Evolutionary conservation across 495 filamentous ascomycete species (phyloP).

Genomic region (Endocarpon pusillum): DNA sequence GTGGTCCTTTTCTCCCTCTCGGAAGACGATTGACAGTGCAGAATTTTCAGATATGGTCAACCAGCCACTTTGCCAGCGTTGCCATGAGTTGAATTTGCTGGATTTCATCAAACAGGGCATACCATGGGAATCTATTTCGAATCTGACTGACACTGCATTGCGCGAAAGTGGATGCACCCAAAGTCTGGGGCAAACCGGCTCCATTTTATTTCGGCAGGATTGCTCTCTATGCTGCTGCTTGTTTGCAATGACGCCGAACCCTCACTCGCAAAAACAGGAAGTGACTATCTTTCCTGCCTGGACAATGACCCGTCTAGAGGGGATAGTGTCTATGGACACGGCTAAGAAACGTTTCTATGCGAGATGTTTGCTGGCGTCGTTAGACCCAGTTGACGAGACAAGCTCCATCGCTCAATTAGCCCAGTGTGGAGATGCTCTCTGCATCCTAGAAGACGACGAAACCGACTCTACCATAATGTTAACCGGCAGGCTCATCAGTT

Average conservation of each 20-base stretch:
- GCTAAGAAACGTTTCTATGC: neutral
- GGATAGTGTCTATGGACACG: neutral
- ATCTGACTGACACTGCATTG: neutral
- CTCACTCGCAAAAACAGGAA: neutral
- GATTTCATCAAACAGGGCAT: neutral
- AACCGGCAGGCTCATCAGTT: neutral
- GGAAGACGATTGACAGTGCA: neutral
- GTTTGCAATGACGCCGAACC: neutral
- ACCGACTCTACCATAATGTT: neutral
- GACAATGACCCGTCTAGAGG: neutral
- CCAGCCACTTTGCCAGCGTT: neutral
- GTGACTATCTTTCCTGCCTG: neutral
- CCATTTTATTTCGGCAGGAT: neutral
- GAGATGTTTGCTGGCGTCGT: neutral
- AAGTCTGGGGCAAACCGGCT: neutral
- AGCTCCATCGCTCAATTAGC: neutral
- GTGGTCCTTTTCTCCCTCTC: neutral
- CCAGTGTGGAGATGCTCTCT: constrained; percentile 1
- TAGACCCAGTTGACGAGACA: too few relatives aligned
- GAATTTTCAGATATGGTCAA: neutral
- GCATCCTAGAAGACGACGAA: neutral
- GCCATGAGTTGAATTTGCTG: neutral
- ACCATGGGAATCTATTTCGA: neutral
- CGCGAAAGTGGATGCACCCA: neutral
- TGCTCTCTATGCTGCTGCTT: neutral